These are phyloP conservation scores for Zoysia pacifica DNA, from an alignment of 176 grass and related monocot genomes.

Conservation along the genomic window DNA sequence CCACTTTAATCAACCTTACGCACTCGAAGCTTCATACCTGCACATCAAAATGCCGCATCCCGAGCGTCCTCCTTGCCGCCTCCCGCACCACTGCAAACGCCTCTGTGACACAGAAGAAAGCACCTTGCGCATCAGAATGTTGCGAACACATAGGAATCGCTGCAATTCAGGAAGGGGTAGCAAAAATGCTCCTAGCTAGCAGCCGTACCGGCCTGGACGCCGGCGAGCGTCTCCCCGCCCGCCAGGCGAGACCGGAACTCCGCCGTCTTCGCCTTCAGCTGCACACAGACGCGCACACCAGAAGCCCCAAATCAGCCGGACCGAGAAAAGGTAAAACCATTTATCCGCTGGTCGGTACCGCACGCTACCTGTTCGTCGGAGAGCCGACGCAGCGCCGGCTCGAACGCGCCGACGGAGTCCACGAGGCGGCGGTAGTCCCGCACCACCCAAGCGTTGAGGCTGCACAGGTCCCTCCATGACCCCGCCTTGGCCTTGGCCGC, in stretches of 20 bases:
- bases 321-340: background rate
- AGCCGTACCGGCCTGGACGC: conserved; percentile 67
- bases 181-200: background rate
- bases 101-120: conserved; percentile 45
- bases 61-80: conserved; percentile 78
- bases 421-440: conserved; percentile 82
- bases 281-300: conserved; percentile 25
- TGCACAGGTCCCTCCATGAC: conserved; percentile 73
- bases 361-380: conserved; percentile 78
- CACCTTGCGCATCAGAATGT: conserved; percentile 23
- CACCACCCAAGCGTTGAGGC: conserved; percentile 87
- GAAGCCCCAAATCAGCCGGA: background rate
- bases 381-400: conserved; percentile 62
- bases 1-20: background rate
- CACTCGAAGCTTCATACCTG: conserved; percentile 49
- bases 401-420: conserved; percentile 58
- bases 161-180: background rate
- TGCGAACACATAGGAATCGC: background rate
- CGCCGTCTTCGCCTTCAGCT: conserved; percentile 72
- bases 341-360: background rate
- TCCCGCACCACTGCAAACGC: conserved; percentile 82
- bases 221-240: conserved; percentile 72
- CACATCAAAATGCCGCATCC: conserved; percentile 91
- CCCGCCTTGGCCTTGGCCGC: background rate
- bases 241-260: conserved; percentile 69